Base-by-base conservation (phyloP, 495 filamentous ascomycete species). In the Podospora comata region DNA sequence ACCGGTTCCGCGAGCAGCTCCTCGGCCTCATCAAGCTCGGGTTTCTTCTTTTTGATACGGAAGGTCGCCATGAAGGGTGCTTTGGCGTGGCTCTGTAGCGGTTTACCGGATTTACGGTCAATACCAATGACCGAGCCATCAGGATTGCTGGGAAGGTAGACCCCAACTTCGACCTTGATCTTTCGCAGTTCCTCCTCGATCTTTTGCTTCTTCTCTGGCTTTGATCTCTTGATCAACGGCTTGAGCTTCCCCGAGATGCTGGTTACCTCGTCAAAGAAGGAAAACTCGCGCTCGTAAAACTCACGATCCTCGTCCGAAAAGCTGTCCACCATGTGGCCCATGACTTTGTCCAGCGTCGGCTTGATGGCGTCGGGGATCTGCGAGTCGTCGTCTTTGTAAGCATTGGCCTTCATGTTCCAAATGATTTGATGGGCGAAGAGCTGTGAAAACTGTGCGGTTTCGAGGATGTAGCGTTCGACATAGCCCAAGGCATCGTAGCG, bases 371-470 rank as follows among this genome's bases (percentile, higher is more conserved):
- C 96, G 59, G 96, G 93, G 72, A 96, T 87, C 72, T 89, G 85
- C 62, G 90, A 92, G 68, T 98, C 93, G 70, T 99, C 94, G 72
- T 99, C 96, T 77, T 97, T 98, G 81, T 92, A 99, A 2, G 93
- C 89, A 76, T 99, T 99, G 23, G 96, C 96, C 75, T 96, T 97
- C 90, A 99, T 99, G 76, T 98, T 99, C 96, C 96, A 99, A 69
- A 99, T 98, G 68, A 99, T 97, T 68, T 99, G 96, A 78, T 99
- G 96, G 6, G 96, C 93, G 76, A 99, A 99, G 1, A 97, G 81
- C 75, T 97, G 96, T 27, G 94, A 97, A 73, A 95, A 92, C 71
- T 94, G 94, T 1, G 92, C 94, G 4, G 96, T 96, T 81, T 99
- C 95, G 26, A 97, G 84, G 34, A 98, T 98, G 71, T 97, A 98